phyloP scores from a whole-genome alignment of 2,329 filamentous ascomycete species.

The Xylaria sp. region DNA sequence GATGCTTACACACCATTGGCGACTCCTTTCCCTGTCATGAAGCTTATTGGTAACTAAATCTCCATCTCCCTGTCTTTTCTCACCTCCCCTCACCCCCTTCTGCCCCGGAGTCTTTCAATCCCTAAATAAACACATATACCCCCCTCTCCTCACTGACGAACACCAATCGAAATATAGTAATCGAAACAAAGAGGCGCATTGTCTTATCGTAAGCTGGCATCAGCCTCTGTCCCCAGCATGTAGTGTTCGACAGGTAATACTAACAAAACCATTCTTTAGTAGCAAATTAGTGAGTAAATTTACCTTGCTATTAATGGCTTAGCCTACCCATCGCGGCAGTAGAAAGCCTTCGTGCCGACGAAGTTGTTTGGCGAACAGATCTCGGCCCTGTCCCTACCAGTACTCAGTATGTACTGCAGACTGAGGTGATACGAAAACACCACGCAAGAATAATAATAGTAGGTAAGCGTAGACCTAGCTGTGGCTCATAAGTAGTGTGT shows the following conservation, averaged over 20 bases:
- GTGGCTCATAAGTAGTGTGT: neutral
- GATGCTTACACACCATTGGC: neutral
- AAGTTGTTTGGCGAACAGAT: neutral
- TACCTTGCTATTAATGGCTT: neutral
- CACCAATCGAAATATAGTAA: neutral
- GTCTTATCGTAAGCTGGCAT: neutral
- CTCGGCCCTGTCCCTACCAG: neutral
- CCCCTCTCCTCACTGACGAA: neutral
- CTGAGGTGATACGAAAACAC: neutral
- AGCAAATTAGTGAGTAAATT: neutral
- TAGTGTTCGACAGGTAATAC: neutral
- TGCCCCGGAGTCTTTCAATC: neutral
- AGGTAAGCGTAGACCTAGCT: neutral
- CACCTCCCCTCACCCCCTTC: neutral
- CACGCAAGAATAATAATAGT: neutral
- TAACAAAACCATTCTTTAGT: too few species aligned
- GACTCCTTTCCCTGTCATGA: neutral
- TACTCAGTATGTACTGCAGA: neutral
- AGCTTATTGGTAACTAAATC: neutral
- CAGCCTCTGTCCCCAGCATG: neutral
- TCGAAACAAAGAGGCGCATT: neutral
- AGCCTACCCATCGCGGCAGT: neutral
- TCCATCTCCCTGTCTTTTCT: neutral
- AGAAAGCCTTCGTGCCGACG: neutral
- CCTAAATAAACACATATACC: conserved; percentile 1